Base-by-base conservation (phyloP, 352 stramenopile species). In the Phytophthora aleatoria region DNA sequence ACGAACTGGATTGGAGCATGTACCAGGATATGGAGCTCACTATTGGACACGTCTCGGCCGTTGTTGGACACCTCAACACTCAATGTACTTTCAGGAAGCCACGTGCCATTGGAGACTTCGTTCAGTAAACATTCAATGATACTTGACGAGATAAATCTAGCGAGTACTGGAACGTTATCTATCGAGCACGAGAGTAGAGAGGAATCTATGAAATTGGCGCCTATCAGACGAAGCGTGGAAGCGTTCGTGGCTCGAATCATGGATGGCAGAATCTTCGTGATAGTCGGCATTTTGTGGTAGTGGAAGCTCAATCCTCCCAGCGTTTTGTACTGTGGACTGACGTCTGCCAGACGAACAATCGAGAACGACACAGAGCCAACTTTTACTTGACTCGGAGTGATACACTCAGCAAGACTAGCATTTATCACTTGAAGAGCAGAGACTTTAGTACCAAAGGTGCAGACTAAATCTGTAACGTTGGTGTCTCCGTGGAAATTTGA, bases 11-110 rank as follows among this genome's bases (percentile, higher is more conserved):
- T 67, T 7, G 65, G 61, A 12, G 54, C 3, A 33, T 73, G 27
- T 1, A 84, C 51, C 20, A 94, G 57, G 50, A 97, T 92, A 38
- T 86, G 67, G 0, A 93, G 69, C 20, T 92, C 85, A 30, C 70
- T 92, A 43, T 89, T 81, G 4, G 90, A 97, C 47, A 96, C 98
- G 50, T 98, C 95, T 56, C 97, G 82, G 0, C 83, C 89, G 57
- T 99, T 98, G 41, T 93, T 97, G 2, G 86, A 92, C 0, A 98
- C 76, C 54, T 98, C 92, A n/a, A 98, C 58, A 26, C 31, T 67
- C 9, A 78, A 6, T 4, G n/a, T 36, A n/a, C 30, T 54, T 1
- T 55, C 64, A 0, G 43, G 15, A 12, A 56, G 20, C 61, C 64
- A 77, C 0, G 57, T 33, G 2, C 33, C 24, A 2, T 16, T 44